Conservation (phyloP, 2,329 filamentous ascomycete species). For the Dactylellina parvicollis region DNA sequence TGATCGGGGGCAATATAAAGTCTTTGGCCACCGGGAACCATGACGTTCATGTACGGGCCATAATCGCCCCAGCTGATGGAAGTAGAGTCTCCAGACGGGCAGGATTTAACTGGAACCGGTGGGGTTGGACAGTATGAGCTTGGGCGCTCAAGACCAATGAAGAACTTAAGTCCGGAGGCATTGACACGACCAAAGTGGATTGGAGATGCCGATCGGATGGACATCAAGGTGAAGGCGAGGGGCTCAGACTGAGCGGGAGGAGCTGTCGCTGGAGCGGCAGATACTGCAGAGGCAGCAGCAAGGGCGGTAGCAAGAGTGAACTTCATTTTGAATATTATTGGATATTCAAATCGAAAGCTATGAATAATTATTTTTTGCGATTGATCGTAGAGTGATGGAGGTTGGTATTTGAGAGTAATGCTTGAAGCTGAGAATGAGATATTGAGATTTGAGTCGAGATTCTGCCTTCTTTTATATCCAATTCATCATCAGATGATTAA, state of each 20-base stretch:
- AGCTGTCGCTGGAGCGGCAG: constrained; percentile 24
- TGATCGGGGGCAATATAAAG: constrained; percentile 70
- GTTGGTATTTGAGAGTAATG: constrained; percentile 19
- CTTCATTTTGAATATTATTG: constrained; percentile 38
- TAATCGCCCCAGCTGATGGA: constrained; percentile 8
- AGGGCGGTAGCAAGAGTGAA: constrained; percentile 45
- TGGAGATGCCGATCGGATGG: constrained; percentile 63
- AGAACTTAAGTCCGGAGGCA: constrained; percentile 66
- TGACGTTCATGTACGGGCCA: constrained; percentile 36
- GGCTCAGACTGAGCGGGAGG: constrained; percentile 4
- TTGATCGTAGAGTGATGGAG: background rate
- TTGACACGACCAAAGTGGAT: constrained; percentile 65
- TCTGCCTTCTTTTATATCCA: constrained; percentile 37
- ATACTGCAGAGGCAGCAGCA: constrained; percentile 34
- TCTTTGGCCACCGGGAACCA: constrained; percentile 70
- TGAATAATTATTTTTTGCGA: background rate
- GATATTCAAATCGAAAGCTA: background rate
- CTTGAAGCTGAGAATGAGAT: constrained; percentile 33
- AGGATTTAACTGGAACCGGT: constrained; percentile 54
- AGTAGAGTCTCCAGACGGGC: constrained; percentile 46
- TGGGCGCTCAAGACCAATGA: constrained; percentile 63
- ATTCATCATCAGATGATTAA: background rate
- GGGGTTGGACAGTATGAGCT: constrained; percentile 65
- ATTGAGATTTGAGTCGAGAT: background rate
- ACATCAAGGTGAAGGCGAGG: constrained; percentile 38